A percentile compares a stretch with the other conserved stretches of the same genome.
Evolutionary conservation across 345 rosid species (phyloP).

Genomic region (thale cress (Arabidopsis thaliana)): DNA sequence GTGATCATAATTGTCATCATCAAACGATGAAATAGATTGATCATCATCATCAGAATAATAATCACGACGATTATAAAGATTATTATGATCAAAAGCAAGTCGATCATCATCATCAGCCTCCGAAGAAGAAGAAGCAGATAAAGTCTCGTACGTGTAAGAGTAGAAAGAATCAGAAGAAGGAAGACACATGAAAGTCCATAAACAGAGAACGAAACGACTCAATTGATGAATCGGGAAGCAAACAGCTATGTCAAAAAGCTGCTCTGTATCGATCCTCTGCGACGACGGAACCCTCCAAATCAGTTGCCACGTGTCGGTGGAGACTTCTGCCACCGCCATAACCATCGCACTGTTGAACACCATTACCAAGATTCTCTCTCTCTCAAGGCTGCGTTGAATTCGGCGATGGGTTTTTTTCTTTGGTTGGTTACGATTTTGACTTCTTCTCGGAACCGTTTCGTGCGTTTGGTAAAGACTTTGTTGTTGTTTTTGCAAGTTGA

Average conservation of each 20-base stretch:
- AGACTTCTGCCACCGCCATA: constrained; percentile 55
- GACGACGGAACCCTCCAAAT: constrained; percentile 52
- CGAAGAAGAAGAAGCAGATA: constrained; percentile 32
- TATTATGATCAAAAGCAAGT: constrained; percentile 35
- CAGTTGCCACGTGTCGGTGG: constrained; percentile 65
- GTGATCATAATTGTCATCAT: constrained; percentile 49
- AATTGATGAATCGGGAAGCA: constrained; percentile 57
- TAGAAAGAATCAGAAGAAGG: constrained; percentile 65
- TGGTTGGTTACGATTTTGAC: constrained; percentile 29
- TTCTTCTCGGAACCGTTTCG: constrained; percentile 30
- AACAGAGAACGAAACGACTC: constrained; percentile 65
- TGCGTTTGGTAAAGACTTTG: constrained; percentile 18
- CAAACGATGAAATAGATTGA: constrained; percentile 43
- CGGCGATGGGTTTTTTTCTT: constrained; percentile 2
- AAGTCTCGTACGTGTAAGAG: constrained; percentile 47
- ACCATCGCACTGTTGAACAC: constrained; percentile 61
- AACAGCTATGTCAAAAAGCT: constrained; percentile 67
- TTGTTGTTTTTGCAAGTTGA: constrained; percentile 18
- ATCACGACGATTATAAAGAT: constrained; percentile 25
- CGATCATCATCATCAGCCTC: constrained; percentile 41
- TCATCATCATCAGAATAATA: constrained; percentile 42
- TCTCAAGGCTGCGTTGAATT: constrained; percentile 9
- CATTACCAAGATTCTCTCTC: constrained; percentile 45
- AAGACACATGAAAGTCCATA: constrained; percentile 81
- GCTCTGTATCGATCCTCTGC: constrained; percentile 58